Percentiles rank a stretch among this genome's conserved stretches.
Conservation (phyloP, 495 filamentous ascomycete genomes). For the Pseudotulostoma volvatum region DNA sequence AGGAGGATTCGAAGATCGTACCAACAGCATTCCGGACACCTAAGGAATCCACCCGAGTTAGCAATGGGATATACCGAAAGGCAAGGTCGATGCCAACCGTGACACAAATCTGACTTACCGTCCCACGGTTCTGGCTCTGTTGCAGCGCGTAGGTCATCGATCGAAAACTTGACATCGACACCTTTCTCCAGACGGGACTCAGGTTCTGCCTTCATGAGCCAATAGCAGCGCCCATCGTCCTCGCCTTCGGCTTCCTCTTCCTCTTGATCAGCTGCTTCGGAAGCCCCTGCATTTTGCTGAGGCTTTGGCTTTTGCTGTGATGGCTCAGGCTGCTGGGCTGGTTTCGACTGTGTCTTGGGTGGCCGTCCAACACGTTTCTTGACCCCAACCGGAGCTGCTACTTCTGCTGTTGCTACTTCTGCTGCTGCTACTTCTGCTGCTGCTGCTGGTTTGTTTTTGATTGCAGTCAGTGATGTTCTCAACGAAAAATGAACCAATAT, state of each 20-base stretch:
- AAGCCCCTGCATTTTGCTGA: slow-evolving; percentile 1
- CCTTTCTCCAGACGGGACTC: slow-evolving; percentile 74
- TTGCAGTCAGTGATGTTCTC: no score
- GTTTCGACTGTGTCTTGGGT: not conserved
- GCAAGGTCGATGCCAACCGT: no score
- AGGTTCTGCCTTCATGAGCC: slow-evolving; percentile 94
- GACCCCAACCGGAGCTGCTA: not conserved
- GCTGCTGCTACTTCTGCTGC: no score
- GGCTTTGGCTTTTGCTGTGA: slow-evolving; percentile 2
- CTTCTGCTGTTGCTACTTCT: not conserved
- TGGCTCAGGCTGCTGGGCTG: not conserved
- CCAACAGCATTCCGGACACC: slow-evolving; percentile 42
- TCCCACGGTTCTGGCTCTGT: slow-evolving; percentile 77
- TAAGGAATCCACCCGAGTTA: slow-evolving; percentile 14
- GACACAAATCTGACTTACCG: no score
- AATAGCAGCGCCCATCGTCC: slow-evolving; percentile 37
- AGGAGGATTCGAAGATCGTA: no score
- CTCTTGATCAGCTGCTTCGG: slow-evolving; percentile 4
- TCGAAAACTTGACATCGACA: slow-evolving; percentile 79
- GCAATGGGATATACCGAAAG: no score
- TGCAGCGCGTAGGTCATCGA: slow-evolving; percentile 65
- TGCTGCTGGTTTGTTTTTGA: no score
- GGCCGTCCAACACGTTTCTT: not conserved
- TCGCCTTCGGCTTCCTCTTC: slow-evolving; percentile 3
- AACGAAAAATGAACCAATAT: no score